Conservation (phyloP, 2,329 filamentous ascomycete species). For the Fusarium brachygibbosum region DNA sequence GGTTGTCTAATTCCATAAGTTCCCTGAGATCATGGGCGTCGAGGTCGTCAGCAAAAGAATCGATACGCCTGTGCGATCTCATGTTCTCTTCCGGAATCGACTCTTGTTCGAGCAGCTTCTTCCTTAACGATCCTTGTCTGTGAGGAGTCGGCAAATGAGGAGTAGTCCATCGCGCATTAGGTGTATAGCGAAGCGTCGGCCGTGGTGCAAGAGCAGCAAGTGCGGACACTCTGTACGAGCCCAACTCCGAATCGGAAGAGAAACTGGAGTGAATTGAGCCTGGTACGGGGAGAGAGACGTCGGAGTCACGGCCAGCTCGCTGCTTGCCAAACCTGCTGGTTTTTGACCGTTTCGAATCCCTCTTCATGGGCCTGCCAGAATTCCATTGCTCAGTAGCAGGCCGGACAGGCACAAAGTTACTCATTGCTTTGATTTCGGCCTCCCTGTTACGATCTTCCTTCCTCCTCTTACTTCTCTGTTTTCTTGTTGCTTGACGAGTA, state of each 20-base stretch:
- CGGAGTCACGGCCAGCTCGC: constrained; percentile 74
- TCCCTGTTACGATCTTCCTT: constrained; percentile 83
- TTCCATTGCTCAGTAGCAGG: constrained; percentile 71
- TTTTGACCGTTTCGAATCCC: constrained; percentile 75
- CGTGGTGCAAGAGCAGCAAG: constrained; percentile 87
- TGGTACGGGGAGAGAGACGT: constrained; percentile 79
- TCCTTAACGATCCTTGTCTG: constrained; percentile 64
- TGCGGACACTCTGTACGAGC: constrained; percentile 82
- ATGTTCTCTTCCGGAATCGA: constrained; percentile 72
- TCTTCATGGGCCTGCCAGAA: constrained; percentile 70
- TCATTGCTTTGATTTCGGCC: constrained; percentile 90
- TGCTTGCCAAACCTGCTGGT: constrained; percentile 64
- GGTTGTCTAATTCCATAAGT: constrained; percentile 88
- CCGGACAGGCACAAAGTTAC: constrained; percentile 74
- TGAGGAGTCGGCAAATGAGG: constrained; percentile 61
- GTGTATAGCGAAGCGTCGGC: constrained; percentile 82
- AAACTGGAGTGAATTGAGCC: constrained; percentile 83
- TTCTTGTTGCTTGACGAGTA: constrained; percentile 72
- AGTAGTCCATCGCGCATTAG: constrained; percentile 70
- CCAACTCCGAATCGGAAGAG: constrained; percentile 79
- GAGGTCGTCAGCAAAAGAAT: constrained; percentile 85
- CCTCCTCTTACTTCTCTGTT: constrained; percentile 81
- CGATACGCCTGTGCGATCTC: constrained; percentile 72
- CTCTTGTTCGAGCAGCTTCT: constrained; percentile 64
- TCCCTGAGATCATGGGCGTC: constrained; percentile 87